phyloP scores from a whole-genome alignment of 768 basidiomycete species.

The Mycena crocata region DNA sequence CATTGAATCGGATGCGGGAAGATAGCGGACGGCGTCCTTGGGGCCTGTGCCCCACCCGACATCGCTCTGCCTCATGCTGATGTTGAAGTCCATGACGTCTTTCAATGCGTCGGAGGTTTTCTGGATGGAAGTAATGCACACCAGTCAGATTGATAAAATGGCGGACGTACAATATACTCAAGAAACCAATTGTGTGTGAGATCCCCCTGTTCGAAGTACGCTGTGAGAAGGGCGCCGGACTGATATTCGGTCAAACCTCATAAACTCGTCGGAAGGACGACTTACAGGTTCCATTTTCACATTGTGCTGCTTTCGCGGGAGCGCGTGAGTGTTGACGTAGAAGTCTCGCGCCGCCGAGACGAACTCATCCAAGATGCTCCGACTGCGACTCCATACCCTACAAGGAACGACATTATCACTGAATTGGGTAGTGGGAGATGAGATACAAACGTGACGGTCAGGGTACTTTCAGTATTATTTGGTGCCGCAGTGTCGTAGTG shows the following conservation, averaged over 20 bases:
- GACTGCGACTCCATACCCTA: slow-evolving; percentile 28
- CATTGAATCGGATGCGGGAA: slow-evolving; percentile 3
- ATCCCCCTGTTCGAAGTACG: slow-evolving; percentile 23
- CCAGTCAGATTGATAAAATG: not conserved
- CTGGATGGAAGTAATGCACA: not conserved
- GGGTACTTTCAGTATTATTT: not conserved
- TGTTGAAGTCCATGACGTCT: slow-evolving; percentile 1
- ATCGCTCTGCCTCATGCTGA: slow-evolving; percentile 16
- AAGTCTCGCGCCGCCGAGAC: slow-evolving; percentile 26
- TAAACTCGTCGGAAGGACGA: not conserved
- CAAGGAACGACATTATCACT: not conserved
- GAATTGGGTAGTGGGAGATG: not conserved
- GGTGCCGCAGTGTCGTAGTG: slow-evolving; percentile 23
- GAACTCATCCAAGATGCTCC: slow-evolving; percentile 27
- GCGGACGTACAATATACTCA: slow-evolving; percentile 19
- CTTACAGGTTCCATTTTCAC: slow-evolving; percentile 22
- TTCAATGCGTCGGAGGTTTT: slow-evolving; percentile 8
- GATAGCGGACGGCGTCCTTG: not conserved
- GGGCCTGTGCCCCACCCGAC: slow-evolving; percentile 11
- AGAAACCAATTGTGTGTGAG: slow-evolving; percentile 28
- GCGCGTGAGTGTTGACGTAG: slow-evolving; percentile 13
- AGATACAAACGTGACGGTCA: slow-evolving; percentile 9
- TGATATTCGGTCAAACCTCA: not conserved
- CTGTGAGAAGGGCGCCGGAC: slow-evolving; percentile 23
- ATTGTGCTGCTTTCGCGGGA: slow-evolving; percentile 17